Percentiles rank a stretch among this genome's conserved stretches.
Evolutionary conservation across 192 early-diverging fungal species (phyloP).

Genomic region (Coemansia asiatica): DNA sequence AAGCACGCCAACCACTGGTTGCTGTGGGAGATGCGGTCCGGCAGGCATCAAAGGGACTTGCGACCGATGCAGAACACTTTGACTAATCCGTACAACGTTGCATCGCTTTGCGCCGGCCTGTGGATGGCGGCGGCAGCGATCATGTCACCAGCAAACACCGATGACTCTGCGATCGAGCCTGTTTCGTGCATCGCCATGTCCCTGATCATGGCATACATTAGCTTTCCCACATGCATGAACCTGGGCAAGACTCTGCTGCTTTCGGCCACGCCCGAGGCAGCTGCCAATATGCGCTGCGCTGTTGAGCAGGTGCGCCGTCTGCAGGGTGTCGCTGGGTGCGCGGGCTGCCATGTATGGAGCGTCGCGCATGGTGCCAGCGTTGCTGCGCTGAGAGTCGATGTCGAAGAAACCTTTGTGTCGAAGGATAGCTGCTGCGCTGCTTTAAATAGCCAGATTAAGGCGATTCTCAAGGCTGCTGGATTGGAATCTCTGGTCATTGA

Average conservation of each 20-base stretch:
- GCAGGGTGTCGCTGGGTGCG: constrained; percentile 33
- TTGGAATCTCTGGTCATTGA: constrained; percentile 22
- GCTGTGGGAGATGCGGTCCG: constrained; percentile 28
- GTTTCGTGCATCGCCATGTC: constrained; percentile 34
- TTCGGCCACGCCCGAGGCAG: constrained; percentile 13
- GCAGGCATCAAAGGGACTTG: constrained; percentile 2
- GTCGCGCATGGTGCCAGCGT: constrained; percentile 14
- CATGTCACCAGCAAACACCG: constrained; percentile 18
- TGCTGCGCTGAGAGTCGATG: constrained; percentile 24
- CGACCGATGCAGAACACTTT: constrained; percentile 28
- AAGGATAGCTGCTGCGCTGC: background rate
- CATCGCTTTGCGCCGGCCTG: constrained; percentile 30
- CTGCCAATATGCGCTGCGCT: background rate
- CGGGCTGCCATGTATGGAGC: constrained; percentile 26
- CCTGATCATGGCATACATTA: constrained; percentile 24
- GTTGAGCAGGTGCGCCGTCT: constrained; percentile 22
- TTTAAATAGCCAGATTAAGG: constrained; percentile 18
- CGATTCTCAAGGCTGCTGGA: constrained; percentile 14
- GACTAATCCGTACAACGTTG: constrained; percentile 37
- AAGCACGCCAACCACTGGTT: constrained; percentile 36
- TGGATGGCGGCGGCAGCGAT: constrained; percentile 26
- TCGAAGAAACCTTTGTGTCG: background rate
- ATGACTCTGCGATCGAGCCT: constrained; percentile 39
- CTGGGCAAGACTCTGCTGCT: constrained; percentile 29
- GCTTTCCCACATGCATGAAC: constrained; percentile 28